phyloP scores from a whole-genome alignment of 2,329 filamentous ascomycete genomes.

The Daldinia sp. region DNA sequence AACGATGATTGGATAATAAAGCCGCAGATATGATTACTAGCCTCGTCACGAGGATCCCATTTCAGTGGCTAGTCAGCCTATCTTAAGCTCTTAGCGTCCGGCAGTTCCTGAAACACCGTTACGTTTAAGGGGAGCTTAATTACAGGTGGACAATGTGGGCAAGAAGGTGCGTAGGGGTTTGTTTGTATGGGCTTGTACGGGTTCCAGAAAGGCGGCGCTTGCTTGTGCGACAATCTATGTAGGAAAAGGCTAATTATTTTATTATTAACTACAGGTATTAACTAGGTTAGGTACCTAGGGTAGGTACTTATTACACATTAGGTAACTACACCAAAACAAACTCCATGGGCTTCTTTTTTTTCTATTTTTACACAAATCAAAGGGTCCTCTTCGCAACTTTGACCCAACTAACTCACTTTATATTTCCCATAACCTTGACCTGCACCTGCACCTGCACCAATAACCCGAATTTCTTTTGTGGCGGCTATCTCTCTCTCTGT shows the following conservation, averaged over 20 bases:
- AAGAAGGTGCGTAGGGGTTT: too few relatives aligned
- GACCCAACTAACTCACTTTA: not conserved
- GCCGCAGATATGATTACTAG: slow-evolving; percentile 13
- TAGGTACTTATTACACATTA: not conserved
- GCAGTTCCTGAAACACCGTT: slow-evolving; percentile 33
- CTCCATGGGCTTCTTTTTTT: slow-evolving; percentile 3
- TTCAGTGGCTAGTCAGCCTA: slow-evolving; percentile 7
- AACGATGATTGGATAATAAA: slow-evolving; percentile 20
- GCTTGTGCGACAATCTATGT: slow-evolving; percentile 20
- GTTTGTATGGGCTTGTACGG: not conserved
- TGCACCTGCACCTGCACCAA: not conserved
- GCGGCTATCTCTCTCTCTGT: not conserved
- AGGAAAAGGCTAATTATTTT: not conserved
- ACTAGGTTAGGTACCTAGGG: too few relatives aligned
- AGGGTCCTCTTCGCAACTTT: not conserved
- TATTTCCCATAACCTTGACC: not conserved
- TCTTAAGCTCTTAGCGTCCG: slow-evolving; percentile 17
- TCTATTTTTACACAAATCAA: slow-evolving; percentile 2
- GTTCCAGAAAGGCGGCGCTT: slow-evolving; percentile 18
- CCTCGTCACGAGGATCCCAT: slow-evolving; percentile 11
- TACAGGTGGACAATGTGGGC: not conserved
- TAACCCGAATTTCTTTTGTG: slow-evolving; percentile 14
- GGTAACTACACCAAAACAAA: slow-evolving; percentile 11
- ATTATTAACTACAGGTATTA: too few relatives aligned
- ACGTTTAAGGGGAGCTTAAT: slow-evolving; percentile 16